Conservation (phyloP, 768 basidiomycete genomes). For the Russula sp. region DNA sequence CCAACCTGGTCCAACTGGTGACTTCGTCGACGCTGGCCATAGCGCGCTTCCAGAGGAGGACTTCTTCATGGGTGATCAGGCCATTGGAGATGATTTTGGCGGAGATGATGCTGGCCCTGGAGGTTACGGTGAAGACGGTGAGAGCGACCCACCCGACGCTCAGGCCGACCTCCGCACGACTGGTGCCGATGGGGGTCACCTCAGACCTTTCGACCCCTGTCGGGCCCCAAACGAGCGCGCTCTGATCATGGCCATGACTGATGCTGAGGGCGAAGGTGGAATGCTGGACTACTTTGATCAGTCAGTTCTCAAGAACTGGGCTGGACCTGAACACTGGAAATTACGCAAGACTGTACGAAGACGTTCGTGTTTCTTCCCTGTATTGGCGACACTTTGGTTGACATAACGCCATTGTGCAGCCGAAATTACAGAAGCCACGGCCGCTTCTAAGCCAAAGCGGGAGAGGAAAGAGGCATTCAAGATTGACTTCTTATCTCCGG, state of each 20-base stretch:
- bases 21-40: constrained; percentile 36
- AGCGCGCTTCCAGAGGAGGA: constrained; percentile 44
- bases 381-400: constrained; percentile 6
- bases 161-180: constrained; percentile 37
- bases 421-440: constrained; percentile 46
- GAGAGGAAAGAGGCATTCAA: constrained; percentile 78
- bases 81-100: constrained; percentile 43
- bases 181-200: constrained; percentile 47
- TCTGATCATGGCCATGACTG: constrained; percentile 81
- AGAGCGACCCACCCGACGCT: constrained; percentile 36
- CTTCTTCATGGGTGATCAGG: constrained; percentile 62
- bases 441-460: constrained; percentile 45
- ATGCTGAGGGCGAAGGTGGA: constrained; percentile 53
- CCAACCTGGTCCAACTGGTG: constrained; percentile 35
- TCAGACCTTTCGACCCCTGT: constrained; percentile 82
- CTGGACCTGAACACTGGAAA: constrained; percentile 99
- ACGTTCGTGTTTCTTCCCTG: constrained; percentile 43
- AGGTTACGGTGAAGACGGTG: constrained; percentile 32
- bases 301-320: constrained; percentile 89
- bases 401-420: constrained; percentile 31
- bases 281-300: constrained; percentile 90
- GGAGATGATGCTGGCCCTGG: constrained; percentile 27
- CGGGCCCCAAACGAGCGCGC: constrained; percentile 70
- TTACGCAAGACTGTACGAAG: constrained; percentile 72
- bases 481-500: constrained; percentile 68